Base-by-base conservation (phyloP, 225 moss, liverwort and hornwort species). In the Marchantia paleacea region DNA sequence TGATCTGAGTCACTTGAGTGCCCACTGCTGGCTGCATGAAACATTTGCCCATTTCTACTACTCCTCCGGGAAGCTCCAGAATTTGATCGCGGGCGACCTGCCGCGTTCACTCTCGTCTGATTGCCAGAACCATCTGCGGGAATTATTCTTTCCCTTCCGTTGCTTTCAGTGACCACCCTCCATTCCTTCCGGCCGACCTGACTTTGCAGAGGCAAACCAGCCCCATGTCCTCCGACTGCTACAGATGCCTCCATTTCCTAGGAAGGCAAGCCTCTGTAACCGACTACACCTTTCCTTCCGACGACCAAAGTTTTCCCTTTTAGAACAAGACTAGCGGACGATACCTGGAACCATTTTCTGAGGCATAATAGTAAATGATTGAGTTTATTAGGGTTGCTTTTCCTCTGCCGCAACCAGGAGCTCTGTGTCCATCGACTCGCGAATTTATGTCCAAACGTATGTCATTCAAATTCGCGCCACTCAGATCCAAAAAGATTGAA, bases 1-100 rank as follows among this genome's bases (percentile, higher is more conserved):
- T 91, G 92, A 85, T 96, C 96, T 66, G 94, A 96, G 82, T 96
- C 94, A 91, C 96, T 96, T 31, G 94, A 94, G 81, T 90, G 92
- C 78, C 90, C 92, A 88, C 90, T 94, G 83, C 91, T 89, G 63
- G 89, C 89, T 83, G 95, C 86, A 75, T 92, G 95, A 83, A 92
- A 91, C 47, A 91, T 90, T 83, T 94, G 91, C 55, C 92, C 96
- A 80, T 94, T 94, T 74, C 87, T 89, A 91, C 84, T 90, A 80
- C 82, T 96, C 82, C 95, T 85, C 80, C 94, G 83, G 28, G 84
- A 90, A 77, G 90, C 89, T 79, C 89, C 86, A 81, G 89, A 83
- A 50, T 90, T 90, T 15, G 92, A 86, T 81, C 96, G 88, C 67
- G 90, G 88, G 80, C 90, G 89, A 53, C 83, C 85, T 79, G 87